These are phyloP conservation scores for Fusarium sp. DNA, from an alignment of 2,329 filamentous ascomycete species.

Conservation along the genomic window DNA sequence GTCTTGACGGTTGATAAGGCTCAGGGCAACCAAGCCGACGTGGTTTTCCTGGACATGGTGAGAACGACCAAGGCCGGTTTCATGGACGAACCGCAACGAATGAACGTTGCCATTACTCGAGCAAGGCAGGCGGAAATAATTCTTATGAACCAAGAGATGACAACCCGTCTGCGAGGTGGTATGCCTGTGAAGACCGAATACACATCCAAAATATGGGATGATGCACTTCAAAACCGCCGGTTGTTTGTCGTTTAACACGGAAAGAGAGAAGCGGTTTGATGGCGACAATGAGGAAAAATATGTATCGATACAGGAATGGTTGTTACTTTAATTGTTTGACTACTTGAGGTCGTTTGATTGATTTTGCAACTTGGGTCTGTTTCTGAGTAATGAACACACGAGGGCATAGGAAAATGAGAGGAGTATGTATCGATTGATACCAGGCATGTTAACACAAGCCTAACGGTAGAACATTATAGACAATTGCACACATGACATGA, in stretches of 20 bases:
- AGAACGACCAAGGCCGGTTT: slow-evolving; percentile 51
- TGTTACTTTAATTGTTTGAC: slow-evolving; percentile 6
- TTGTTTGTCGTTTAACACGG: slow-evolving; percentile 33
- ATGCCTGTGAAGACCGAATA: slow-evolving; percentile 34
- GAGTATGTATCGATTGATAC: not conserved
- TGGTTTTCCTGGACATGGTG: slow-evolving; percentile 59
- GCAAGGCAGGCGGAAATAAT: slow-evolving; percentile 57
- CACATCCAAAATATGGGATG: slow-evolving; percentile 47
- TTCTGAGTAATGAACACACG: not conserved
- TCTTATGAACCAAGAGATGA: slow-evolving; percentile 54
- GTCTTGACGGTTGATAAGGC: slow-evolving; percentile 57
- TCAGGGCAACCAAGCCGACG: slow-evolving; percentile 58
- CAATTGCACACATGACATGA: slow-evolving; percentile 9
- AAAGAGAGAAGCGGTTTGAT: not conserved
- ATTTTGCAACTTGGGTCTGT: slow-evolving; percentile 17
- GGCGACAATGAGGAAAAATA: not conserved
- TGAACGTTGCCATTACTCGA: slow-evolving; percentile 58
- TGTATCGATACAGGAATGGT: not conserved
- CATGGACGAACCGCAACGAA: slow-evolving; percentile 54
- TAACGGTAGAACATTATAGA: slow-evolving; percentile 1
- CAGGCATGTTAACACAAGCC: not conserved
- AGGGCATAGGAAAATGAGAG: not conserved
- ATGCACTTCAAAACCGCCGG: slow-evolving; percentile 38
- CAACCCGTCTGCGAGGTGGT: slow-evolving; percentile 22
- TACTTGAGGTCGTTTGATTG: slow-evolving; percentile 9